Evolutionary conservation across 208 protist species (phyloP), one percentile per base, ranked within the genome.

Genomic region (Herpetomonas samuelpessoai): DNA sequence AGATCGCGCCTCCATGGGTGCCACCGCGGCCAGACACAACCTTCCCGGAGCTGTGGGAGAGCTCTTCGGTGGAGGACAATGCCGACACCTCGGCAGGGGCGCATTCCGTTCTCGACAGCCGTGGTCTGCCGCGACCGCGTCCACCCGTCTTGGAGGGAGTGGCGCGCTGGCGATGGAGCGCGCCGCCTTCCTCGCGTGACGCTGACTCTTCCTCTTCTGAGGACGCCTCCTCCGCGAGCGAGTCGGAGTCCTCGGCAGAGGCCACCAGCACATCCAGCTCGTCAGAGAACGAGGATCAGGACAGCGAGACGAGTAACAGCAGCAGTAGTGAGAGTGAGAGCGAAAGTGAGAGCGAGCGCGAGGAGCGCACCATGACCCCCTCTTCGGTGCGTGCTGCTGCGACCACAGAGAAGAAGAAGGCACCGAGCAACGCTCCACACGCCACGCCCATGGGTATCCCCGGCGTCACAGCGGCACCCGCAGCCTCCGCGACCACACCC

Each of bases 11-110:
- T 9, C 51, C 63, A 47, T 69, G 67, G 71, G 59, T 64, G 19
- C 62, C 77, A 4, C 60, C 61, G 57, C 64, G 67, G 19, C 27
- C 65, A 26, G 81, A 82, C 29, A 12, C 59, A 7, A 68, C 76
- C 29, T 71, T 74, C 27, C 62, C 71, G n/a, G 55, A 62, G 0
- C 48, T 84, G 31, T 80, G 72, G 77, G 77, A 84, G 56, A 78
- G 71, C 39, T 84, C 77, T 4, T 84, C 77, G 1, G 73, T 76
- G n/a, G 63, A 79, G 68, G 62, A 76, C 46, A 71, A n/a, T n/a
- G n/a, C n/a, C n/a, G n/a, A n/a, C n/a, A n/a, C n/a, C n/a, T n/a
- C 57, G 27, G 50, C 48, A 7, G 71, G 79, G 47, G 48, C 30
- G 39, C 71, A 65, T 14, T 38, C 45, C n/a, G 19, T 19, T n/a